These are phyloP conservation scores for Penicillium tannophilum DNA, from an alignment of 495 filamentous ascomycete species.

Conservation along the genomic window DNA sequence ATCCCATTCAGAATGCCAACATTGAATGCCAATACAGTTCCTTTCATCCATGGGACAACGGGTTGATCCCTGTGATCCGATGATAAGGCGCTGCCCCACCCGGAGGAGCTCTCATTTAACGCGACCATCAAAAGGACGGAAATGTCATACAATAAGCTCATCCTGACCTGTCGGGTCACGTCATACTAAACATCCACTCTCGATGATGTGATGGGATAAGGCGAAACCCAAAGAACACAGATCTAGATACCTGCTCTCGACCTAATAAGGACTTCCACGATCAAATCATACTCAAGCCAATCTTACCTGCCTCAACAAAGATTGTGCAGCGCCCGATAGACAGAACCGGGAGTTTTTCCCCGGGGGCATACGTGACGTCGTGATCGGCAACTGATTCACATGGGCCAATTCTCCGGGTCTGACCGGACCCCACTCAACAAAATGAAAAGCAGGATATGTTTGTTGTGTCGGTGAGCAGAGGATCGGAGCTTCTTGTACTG, in stretches of 20 bases:
- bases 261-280: not conserved
- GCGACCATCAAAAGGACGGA: not conserved
- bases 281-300: not conserved
- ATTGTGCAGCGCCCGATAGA: not conserved
- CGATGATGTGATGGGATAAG: not conserved
- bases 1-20: not conserved
- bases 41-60: constrained; percentile 2
- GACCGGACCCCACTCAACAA: not conserved
- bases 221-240: not conserved
- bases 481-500: not conserved
- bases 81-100: not conserved
- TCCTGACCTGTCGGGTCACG: not conserved
- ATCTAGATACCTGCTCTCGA: not conserved
- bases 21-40: not conserved
- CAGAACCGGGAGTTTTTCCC: not conserved
- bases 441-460: not conserved
- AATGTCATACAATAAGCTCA: not conserved
- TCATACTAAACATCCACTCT: not conserved
- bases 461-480: constrained; percentile 1
- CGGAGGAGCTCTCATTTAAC: not conserved
- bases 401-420: not conserved
- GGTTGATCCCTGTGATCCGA: not conserved
- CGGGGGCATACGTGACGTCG: constrained; percentile 14
- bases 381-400: constrained; percentile 18
- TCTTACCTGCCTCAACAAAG: not conserved